A percentile compares a stretch with the other conserved stretches of the same genome.
Evolutionary conservation across 202 grass and related monocot genomes (phyloP).

Genomic region (Zizania palustris): DNA sequence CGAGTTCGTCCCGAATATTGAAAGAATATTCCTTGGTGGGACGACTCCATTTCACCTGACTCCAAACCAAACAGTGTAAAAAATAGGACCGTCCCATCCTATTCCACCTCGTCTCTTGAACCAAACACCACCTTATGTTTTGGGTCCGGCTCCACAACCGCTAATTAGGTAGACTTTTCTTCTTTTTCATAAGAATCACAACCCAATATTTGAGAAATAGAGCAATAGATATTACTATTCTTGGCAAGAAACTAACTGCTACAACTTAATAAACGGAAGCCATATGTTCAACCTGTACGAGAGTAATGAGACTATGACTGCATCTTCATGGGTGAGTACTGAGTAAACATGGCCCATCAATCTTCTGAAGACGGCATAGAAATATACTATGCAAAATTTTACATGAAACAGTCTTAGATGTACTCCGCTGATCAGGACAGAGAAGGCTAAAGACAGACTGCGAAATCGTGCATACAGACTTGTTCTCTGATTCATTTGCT

Average conservation of each 20-base stretch:
- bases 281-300: background rate
- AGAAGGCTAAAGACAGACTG: conserved; percentile 4
- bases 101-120: no score
- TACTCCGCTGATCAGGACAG: no score
- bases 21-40: no score
- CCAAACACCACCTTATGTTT: no score
- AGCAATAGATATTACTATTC: background rate
- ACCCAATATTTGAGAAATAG: background rate
- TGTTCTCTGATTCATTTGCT: conserved; percentile 2
- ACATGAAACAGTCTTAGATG: background rate
- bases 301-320: background rate
- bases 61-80: no score
- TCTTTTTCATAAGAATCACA: background rate
- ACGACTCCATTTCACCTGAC: no score
- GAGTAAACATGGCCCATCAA: background rate
- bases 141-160: no score
- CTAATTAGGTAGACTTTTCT: background rate
- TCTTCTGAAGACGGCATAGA: background rate
- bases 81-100: no score
- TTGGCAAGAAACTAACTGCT: background rate
- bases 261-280: background rate
- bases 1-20: no score
- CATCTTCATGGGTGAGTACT: conserved; percentile 12
- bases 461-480: conserved; percentile 12
- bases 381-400: background rate